phyloP scores from a whole-genome alignment of 202 grass and related monocot species.

The Panicum virgatum region DNA sequence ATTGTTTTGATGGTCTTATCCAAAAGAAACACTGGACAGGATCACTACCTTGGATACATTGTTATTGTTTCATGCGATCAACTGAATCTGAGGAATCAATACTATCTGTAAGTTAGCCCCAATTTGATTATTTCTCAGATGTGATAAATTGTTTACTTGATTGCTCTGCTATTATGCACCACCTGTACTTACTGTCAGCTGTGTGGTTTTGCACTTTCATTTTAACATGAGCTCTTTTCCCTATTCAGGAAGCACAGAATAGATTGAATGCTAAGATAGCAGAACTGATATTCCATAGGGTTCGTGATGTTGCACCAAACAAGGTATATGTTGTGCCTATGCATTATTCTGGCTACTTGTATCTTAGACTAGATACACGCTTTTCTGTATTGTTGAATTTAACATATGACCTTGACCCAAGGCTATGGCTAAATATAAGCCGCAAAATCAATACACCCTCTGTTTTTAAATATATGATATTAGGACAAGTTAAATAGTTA shows the following conservation, averaged over 20 bases:
- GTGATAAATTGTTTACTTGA: not conserved
- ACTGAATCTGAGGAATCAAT: constrained; percentile 78
- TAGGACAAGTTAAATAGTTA: not conserved
- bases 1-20: constrained; percentile 82
- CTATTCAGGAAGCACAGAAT: constrained; percentile 69
- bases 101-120: constrained; percentile 53
- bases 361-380: not conserved
- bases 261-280: constrained; percentile 70
- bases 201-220: constrained; percentile 10
- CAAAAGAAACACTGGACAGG: constrained; percentile 81
- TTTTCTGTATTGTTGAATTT: constrained; percentile 8
- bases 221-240: constrained; percentile 4
- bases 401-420: not conserved
- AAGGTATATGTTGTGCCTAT: constrained; percentile 62
- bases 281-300: constrained; percentile 71
- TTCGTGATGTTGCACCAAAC: constrained; percentile 94
- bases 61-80: constrained; percentile 95
- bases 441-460: not conserved
- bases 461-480: not conserved
- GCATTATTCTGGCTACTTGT: constrained; percentile 3
- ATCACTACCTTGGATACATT: constrained; percentile 85
- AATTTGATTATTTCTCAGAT: constrained; percentile 12
- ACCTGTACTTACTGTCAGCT: not conserved
- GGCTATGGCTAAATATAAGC: not conserved
- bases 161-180: constrained; percentile 28